Evolutionary conservation across 164 flowering plant genomes (phyloP).

Genomic region (Umbilicus rupestris): DNA sequence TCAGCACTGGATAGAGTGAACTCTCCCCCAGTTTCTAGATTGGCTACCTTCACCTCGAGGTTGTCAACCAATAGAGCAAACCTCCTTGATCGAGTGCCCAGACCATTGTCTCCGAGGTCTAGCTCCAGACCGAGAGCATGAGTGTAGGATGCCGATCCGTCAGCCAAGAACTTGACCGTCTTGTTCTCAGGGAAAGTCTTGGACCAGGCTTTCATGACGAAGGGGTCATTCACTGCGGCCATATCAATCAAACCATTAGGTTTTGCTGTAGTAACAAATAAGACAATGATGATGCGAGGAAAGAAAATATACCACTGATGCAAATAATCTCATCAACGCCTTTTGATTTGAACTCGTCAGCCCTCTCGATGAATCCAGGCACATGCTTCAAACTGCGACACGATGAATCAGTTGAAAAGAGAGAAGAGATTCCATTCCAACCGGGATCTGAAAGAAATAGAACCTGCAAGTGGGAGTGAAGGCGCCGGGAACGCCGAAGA

Average conservation of each 20-base stretch:
- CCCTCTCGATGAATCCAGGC: slow-evolving; percentile 70
- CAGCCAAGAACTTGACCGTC: slow-evolving; percentile 80
- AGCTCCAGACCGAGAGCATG: slow-evolving; percentile 88
- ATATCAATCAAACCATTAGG: too few species aligned
- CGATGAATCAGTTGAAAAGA: background rate
- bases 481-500: slow-evolving; percentile 91
- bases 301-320: slow-evolving; percentile 46
- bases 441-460: background rate
- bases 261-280: too few species aligned
- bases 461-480: slow-evolving; percentile 96
- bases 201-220: slow-evolving; percentile 95
- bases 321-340: slow-evolving; percentile 65
- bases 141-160: slow-evolving; percentile 72
- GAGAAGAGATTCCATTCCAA: too few species aligned
- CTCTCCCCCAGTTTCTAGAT: slow-evolving; percentile 80
- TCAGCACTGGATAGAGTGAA: slow-evolving; percentile 79
- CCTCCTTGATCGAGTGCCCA: slow-evolving; percentile 65
- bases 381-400: slow-evolving; percentile 62
- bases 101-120: slow-evolving; percentile 81
- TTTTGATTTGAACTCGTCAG: slow-evolving; percentile 71
- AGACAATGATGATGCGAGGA: background rate
- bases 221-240: slow-evolving; percentile 94
- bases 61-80: slow-evolving; percentile 79
- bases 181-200: slow-evolving; percentile 75
- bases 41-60: too few species aligned